phyloP scores from a whole-genome alignment of 306 rosid genomes.

The Delonix regia region DNA sequence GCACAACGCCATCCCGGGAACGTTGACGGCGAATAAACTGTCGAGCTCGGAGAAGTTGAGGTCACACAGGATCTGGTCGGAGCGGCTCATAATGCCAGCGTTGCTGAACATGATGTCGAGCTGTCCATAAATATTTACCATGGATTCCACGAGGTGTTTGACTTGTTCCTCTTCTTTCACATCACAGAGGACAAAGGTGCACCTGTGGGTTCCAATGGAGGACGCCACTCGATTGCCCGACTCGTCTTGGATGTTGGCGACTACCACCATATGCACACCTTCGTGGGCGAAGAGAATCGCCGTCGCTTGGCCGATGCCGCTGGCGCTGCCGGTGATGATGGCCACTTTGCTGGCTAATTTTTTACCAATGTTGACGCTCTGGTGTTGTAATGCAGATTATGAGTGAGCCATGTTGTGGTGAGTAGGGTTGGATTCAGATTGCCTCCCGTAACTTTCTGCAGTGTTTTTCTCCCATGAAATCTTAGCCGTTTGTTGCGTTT shows the following conservation, averaged over 20 bases:
- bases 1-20: constrained; percentile 49
- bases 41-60: constrained; percentile 46
- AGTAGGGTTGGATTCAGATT: no score
- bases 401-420: no score
- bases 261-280: constrained; percentile 53
- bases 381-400: no score
- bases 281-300: constrained; percentile 44
- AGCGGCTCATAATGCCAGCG: constrained; percentile 39
- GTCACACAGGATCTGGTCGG: constrained; percentile 42
- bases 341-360: constrained; percentile 55
- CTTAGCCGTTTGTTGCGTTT: no score
- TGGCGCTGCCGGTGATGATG: constrained; percentile 64
- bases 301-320: constrained; percentile 70
- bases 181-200: constrained; percentile 57
- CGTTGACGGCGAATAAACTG: constrained; percentile 44
- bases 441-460: no score
- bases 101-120: constrained; percentile 71
- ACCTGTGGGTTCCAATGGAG: constrained; percentile 47
- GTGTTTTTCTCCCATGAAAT: no score
- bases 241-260: constrained; percentile 60
- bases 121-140: constrained; percentile 42
- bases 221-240: constrained; percentile 44
- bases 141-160: constrained; percentile 31
- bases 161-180: constrained; percentile 60
- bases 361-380: no score